A percentile compares a stretch with the other conserved stretches of the same genome.
These are phyloP conservation scores for Sphaerulina populicola DNA, from an alignment of 2,329 filamentous ascomycete genomes.

Conservation along the genomic window DNA sequence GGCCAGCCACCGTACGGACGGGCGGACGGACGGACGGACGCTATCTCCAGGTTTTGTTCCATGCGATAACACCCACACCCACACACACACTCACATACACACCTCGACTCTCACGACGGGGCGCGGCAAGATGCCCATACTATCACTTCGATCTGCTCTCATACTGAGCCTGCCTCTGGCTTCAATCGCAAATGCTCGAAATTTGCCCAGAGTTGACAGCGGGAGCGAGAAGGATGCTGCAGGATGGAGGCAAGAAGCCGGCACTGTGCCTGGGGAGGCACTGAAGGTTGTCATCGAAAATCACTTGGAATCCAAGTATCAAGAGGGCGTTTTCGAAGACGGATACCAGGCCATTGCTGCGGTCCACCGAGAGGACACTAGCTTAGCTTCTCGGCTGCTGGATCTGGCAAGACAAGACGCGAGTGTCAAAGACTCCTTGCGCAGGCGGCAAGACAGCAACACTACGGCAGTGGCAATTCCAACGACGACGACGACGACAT, in stretches of 20 bases:
- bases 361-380: slow-evolving; percentile 53
- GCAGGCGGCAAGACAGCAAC: slow-evolving; percentile 34
- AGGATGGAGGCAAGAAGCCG: slow-evolving; percentile 49
- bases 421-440: slow-evolving; percentile 34
- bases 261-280: slow-evolving; percentile 50
- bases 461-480: slow-evolving; percentile 19
- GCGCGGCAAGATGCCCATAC: slow-evolving; percentile 30
- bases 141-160: slow-evolving; percentile 36
- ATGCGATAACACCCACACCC: too few species aligned
- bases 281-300: slow-evolving; percentile 60
- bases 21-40: background rate
- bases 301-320: slow-evolving; percentile 55
- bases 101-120: slow-evolving; percentile 9
- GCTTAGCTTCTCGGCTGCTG: slow-evolving; percentile 55
- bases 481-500: slow-evolving; percentile 16
- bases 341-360: slow-evolving; percentile 57
- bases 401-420: slow-evolving; percentile 50
- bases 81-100: background rate
- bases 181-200: slow-evolving; percentile 26
- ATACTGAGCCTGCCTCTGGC: slow-evolving; percentile 34
- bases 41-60: background rate
- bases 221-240: slow-evolving; percentile 19
- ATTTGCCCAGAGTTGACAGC: slow-evolving; percentile 17
- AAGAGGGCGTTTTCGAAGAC: slow-evolving; percentile 59
- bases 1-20: background rate